phyloP scores from a whole-genome alignment of 2,329 filamentous ascomycete species.

The Hymenoscyphus fructigenus region DNA sequence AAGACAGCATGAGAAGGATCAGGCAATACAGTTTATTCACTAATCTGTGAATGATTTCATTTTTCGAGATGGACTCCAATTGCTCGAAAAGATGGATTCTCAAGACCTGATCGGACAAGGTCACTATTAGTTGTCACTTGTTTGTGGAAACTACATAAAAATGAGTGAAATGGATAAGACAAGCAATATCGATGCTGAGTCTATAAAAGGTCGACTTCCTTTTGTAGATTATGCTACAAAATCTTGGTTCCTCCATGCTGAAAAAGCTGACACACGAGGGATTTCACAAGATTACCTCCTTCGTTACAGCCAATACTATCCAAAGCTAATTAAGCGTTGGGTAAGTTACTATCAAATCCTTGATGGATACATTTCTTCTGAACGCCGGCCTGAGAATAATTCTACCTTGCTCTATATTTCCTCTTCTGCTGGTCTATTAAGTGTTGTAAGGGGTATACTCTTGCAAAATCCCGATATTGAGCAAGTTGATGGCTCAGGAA shows the following conservation, averaged over 20 bases:
- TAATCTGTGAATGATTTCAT: slow-evolving; percentile 41
- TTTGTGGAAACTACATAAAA: slow-evolving; percentile 21
- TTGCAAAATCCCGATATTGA: slow-evolving; percentile 11
- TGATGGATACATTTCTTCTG: slow-evolving; percentile 3
- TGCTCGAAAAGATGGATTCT: not conserved
- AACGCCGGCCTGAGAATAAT: slow-evolving; percentile 8
- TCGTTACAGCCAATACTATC: slow-evolving; percentile 8
- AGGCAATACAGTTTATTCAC: slow-evolving; percentile 42
- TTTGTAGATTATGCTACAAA: slow-evolving; percentile 15
- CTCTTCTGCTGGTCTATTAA: slow-evolving; percentile 14
- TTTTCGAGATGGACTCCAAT: slow-evolving; percentile 30
- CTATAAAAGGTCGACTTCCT: slow-evolving; percentile 10
- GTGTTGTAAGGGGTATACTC: slow-evolving; percentile 15
- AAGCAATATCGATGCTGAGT: slow-evolving; percentile 3
- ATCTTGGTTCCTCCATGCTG: slow-evolving; percentile 17
- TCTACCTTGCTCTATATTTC: slow-evolving; percentile 19
- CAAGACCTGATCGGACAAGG: slow-evolving; percentile 13
- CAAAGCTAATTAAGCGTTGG: slow-evolving; percentile 12
- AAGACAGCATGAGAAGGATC: slow-evolving; percentile 5
- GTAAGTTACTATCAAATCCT: slow-evolving; percentile 11
- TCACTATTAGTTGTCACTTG: slow-evolving; percentile 15
- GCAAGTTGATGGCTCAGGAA: slow-evolving; percentile 15
- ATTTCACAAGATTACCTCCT: slow-evolving; percentile 14
- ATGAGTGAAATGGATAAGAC: slow-evolving; percentile 1
- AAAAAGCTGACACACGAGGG: slow-evolving; percentile 15